Evolutionary conservation across 2,329 filamentous ascomycete species (phyloP).

Genomic region (Fonsecaea nubica): DNA sequence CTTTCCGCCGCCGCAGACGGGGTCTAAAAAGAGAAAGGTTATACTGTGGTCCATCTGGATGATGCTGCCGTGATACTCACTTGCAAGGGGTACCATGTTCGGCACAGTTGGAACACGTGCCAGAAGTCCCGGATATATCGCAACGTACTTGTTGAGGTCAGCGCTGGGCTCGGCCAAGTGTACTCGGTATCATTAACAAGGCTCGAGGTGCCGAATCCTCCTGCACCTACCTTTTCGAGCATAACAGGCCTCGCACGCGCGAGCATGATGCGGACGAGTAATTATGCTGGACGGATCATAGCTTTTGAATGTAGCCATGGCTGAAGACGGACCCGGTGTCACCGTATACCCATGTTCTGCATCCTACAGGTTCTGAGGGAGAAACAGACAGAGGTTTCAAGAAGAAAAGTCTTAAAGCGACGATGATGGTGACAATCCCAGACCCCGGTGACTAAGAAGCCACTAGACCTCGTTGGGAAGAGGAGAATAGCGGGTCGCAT

Average conservation of each 20-base stretch:
- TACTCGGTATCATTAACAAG: neutral
- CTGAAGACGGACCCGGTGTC: neutral
- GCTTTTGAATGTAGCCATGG: conserved; percentile 24
- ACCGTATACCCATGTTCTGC: neutral
- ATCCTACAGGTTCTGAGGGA: neutral
- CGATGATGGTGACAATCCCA: too few relatives aligned
- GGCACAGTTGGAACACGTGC: conserved; percentile 20
- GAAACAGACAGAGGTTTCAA: neutral
- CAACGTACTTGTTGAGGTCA: conserved; percentile 18
- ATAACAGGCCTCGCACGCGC: conserved; percentile 25
- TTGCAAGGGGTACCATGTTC: conserved; percentile 24
- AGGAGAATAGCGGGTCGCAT: neutral
- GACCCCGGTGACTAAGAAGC: neutral
- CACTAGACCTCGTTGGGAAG: neutral
- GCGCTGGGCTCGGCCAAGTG: neutral
- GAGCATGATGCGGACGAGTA: conserved; percentile 15
- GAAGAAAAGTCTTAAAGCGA: neutral
- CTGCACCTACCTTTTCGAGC: conserved; percentile 13
- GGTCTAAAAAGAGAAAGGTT: conserved; percentile 10
- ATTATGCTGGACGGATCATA: conserved; percentile 15
- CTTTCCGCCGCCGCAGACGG: conserved; percentile 9
- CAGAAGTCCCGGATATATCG: conserved; percentile 5
- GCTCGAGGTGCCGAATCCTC: neutral
- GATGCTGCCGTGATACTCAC: conserved; percentile 9
- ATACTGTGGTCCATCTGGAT: conserved; percentile 8